phyloP scores from a whole-genome alignment of 2,329 filamentous ascomycete genomes.

The Fusarium decemcellulare region DNA sequence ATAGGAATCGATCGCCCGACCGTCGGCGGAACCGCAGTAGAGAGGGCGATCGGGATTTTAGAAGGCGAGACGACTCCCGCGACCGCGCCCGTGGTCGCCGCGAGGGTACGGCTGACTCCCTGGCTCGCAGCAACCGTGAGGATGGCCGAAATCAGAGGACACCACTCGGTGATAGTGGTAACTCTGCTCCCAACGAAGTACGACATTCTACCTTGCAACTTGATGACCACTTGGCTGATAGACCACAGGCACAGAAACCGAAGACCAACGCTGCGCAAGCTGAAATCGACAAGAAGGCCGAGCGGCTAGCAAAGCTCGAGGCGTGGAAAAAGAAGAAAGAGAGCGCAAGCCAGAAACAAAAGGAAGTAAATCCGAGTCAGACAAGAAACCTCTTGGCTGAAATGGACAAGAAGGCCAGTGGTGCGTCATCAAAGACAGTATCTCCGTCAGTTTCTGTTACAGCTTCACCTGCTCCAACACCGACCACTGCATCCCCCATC shows the following conservation, averaged over 20 bases:
- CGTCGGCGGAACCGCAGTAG: slow-evolving; percentile 74
- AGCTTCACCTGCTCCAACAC: slow-evolving; percentile 63
- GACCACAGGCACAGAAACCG: slow-evolving; percentile 65
- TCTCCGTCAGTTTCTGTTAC: slow-evolving; percentile 68
- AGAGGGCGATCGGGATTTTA: slow-evolving; percentile 74
- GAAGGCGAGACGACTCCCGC: slow-evolving; percentile 81
- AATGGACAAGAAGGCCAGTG: slow-evolving; percentile 79
- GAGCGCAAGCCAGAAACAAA: slow-evolving; percentile 80
- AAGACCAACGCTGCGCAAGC: slow-evolving; percentile 65
- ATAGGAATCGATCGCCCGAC: slow-evolving; percentile 71
- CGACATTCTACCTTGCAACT: slow-evolving; percentile 47
- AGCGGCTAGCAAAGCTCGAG: slow-evolving; percentile 85
- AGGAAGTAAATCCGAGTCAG: slow-evolving; percentile 75
- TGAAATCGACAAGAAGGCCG: slow-evolving; percentile 82
- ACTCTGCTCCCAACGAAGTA: slow-evolving; percentile 70
- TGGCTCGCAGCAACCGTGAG: slow-evolving; percentile 75
- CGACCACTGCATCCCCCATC: slow-evolving; percentile 65
- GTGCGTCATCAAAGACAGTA: slow-evolving; percentile 57
- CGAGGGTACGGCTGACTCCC: slow-evolving; percentile 81
- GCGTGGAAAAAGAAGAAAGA: slow-evolving; percentile 95
- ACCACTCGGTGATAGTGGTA: slow-evolving; percentile 63
- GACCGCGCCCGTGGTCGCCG: slow-evolving; percentile 75
- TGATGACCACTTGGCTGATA: slow-evolving; percentile 41
- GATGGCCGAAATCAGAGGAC: slow-evolving; percentile 71
- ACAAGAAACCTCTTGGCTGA: slow-evolving; percentile 78